phyloP scores from a whole-genome alignment of 1,284 basidiomycete species.

The Hypsizygus ulmarius region DNA sequence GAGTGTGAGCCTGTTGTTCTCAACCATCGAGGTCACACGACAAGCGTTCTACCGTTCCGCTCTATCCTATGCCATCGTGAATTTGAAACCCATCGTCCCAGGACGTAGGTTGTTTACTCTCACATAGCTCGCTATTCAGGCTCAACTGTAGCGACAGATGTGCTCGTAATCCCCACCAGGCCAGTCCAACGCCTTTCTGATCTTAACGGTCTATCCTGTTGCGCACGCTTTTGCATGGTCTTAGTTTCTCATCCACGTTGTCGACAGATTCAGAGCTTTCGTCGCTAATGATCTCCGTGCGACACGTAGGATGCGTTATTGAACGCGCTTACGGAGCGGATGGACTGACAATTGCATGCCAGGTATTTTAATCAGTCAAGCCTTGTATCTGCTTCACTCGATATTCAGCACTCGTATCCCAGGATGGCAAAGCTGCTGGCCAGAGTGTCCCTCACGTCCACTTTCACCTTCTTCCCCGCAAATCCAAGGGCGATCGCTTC shows the following conservation, averaged over 20 bases:
- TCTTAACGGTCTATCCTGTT: conserved; percentile 42
- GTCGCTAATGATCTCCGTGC: conserved; percentile 77
- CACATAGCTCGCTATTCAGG: conserved; percentile 1
- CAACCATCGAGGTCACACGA: conserved; percentile 79
- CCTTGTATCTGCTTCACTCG: not conserved
- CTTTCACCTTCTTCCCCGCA: conserved; percentile 84
- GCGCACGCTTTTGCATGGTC: not conserved
- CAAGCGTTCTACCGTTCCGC: conserved; percentile 78
- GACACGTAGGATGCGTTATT: conserved; percentile 65
- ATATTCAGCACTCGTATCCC: conserved; percentile 11
- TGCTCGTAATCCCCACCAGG: conserved; percentile 81
- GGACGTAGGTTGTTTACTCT: conserved; percentile 65
- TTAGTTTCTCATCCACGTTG: conserved; percentile 4
- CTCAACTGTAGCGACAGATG: conserved; percentile 55
- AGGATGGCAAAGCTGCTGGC: conserved; percentile 85
- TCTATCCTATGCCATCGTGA: conserved; percentile 82
- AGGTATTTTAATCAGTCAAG: conserved; percentile 57
- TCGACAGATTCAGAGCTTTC: conserved; percentile 60
- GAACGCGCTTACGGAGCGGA: conserved; percentile 73
- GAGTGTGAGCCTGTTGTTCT: conserved; percentile 60
- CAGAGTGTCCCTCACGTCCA: conserved; percentile 91
- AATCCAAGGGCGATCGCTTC: conserved; percentile 65
- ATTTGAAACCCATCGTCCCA: conserved; percentile 89
- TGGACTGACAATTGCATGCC: conserved; percentile 78
- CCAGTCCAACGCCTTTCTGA: conserved; percentile 77